Conservation (phyloP, 192 early-diverging fungal genomes). For the Backusella tuberculispora region DNA sequence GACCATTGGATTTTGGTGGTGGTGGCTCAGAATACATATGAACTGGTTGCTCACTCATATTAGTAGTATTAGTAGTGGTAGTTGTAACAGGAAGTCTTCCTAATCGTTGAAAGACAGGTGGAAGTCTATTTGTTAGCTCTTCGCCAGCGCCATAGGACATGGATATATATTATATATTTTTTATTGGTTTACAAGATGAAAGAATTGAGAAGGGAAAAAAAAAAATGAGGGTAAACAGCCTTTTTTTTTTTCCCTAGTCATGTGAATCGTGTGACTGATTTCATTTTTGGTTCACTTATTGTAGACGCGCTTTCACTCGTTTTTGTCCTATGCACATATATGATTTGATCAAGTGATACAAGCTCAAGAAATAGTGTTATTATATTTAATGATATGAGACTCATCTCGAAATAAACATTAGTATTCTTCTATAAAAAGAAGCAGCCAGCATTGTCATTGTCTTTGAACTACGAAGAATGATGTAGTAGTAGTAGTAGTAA, state of each 20-base stretch:
- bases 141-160: not conserved
- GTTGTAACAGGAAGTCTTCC: not conserved
- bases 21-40: not conserved
- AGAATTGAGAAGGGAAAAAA: not conserved
- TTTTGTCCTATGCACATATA: too few species aligned
- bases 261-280: not conserved
- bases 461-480: too few species aligned
- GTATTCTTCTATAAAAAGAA: too few species aligned
- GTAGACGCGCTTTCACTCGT: too few species aligned
- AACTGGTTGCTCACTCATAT: not conserved
- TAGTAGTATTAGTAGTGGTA: not conserved
- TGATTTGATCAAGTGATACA: too few species aligned
- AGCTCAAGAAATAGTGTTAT: too few species aligned
- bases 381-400: too few species aligned
- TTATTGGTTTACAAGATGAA: conserved; percentile 2
- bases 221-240: not conserved
- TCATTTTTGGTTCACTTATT: not conserved
- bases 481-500: too few species aligned
- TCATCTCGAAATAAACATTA: too few species aligned
- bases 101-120: conserved; percentile 17
- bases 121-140: not conserved
- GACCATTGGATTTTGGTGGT: too few species aligned
- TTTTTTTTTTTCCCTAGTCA: not conserved
- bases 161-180: not conserved
- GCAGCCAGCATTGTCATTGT: too few species aligned